Percentiles rank a stretch among this genome's conserved stretches.
Evolutionary conservation across 768 basidiomycete species (phyloP).

Genomic region (Scleroderma bovista): DNA sequence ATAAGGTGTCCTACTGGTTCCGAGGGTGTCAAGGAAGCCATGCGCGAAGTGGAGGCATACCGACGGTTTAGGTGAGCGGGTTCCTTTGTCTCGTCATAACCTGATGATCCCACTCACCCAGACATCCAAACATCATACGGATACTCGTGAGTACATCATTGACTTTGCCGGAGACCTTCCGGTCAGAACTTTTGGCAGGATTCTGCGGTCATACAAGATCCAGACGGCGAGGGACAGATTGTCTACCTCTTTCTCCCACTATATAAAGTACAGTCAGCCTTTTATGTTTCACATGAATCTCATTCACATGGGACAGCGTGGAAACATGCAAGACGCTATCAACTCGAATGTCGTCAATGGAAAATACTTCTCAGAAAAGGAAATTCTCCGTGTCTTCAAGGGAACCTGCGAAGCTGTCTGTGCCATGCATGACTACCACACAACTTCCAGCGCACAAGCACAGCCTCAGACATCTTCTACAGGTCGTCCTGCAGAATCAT

Average conservation of each 20-base stretch:
- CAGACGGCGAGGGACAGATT: conserved; percentile 88
- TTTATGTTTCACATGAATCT: neutral
- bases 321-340: conserved; percentile 94
- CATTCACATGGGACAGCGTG: conserved; percentile 48
- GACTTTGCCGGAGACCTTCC: neutral
- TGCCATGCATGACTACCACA: conserved; percentile 88
- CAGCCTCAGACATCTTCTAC: conserved; percentile 19
- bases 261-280: conserved; percentile 56
- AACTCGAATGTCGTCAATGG: conserved; percentile 80
- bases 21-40: conserved; percentile 84
- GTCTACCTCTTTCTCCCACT: conserved; percentile 95
- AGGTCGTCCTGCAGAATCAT: conserved; percentile 11
- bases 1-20: conserved; percentile 87
- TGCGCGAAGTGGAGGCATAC: conserved; percentile 91
- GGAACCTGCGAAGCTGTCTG: conserved; percentile 92
- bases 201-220: conserved; percentile 91
- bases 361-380: conserved; percentile 78
- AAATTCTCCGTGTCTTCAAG: conserved; percentile 85
- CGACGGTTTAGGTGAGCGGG: conserved; percentile 80
- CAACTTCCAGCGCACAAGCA: conserved; percentile 31
- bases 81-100: neutral
- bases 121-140: conserved; percentile 95
- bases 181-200: conserved; percentile 44
- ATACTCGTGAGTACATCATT: conserved; percentile 55
- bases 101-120: conserved; percentile 23